These are phyloP conservation scores for Phoma sp. DNA, from an alignment of 2,329 filamentous ascomycete genomes.

Conservation along the genomic window DNA sequence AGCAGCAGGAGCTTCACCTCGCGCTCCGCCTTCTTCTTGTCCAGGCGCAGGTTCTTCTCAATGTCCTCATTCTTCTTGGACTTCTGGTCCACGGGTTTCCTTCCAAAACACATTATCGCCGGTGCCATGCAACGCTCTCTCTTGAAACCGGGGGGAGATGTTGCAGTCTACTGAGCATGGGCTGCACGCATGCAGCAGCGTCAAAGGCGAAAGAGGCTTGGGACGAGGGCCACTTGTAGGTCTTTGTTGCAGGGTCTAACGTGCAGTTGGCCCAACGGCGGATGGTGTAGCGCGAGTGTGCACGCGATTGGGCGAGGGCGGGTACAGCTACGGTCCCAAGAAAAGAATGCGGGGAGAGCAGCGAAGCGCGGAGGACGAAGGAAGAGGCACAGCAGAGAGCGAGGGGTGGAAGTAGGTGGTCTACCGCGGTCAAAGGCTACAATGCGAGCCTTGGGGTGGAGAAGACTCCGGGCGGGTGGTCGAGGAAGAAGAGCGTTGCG, in stretches of 20 bases:
- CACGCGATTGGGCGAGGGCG: constrained; percentile 8
- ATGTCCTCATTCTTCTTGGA: constrained; percentile 70
- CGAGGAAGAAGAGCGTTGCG: background rate
- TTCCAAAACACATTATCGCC: constrained; percentile 60
- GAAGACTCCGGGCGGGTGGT: constrained; percentile 2
- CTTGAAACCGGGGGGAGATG: constrained; percentile 2
- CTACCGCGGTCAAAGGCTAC: constrained; percentile 1
- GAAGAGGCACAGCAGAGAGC: constrained; percentile 7
- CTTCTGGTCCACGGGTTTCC: constrained; percentile 56
- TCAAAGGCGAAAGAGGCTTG: background rate
- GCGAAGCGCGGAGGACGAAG: constrained; percentile 3
- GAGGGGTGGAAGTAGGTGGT: constrained; percentile 2
- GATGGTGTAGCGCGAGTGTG: constrained; percentile 14
- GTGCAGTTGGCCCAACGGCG: constrained; percentile 8
- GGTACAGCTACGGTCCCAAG: constrained; percentile 2
- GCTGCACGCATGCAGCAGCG: constrained; percentile 17
- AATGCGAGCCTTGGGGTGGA: constrained; percentile 4
- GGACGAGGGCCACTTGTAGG: constrained; percentile 5
- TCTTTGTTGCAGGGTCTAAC: constrained; percentile 6
- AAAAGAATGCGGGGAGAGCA: constrained; percentile 10
- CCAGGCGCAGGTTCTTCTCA: constrained; percentile 81
- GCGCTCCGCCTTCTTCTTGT: constrained; percentile 84
- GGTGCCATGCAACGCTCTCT: constrained; percentile 41
- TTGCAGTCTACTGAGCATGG: constrained; percentile 13
- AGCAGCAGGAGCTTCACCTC: constrained; percentile 94